Evolutionary conservation across 2,329 filamentous ascomycete species (phyloP).

Genomic region (Colletotrichum sp.): DNA sequence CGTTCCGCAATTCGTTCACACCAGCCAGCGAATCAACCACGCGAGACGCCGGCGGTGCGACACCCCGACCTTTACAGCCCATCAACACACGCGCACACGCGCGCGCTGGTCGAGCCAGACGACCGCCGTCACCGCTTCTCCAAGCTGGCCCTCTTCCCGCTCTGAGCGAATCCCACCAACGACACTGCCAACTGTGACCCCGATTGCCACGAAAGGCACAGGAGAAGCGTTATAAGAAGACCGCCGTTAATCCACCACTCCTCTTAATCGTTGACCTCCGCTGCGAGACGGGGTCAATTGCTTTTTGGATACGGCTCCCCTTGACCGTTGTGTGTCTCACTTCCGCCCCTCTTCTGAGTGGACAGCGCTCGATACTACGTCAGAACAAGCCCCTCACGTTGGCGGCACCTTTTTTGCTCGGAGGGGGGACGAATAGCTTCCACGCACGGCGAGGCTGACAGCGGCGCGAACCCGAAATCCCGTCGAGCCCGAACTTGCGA

Average conservation of each 20-base stretch:
- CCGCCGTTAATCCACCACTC: background rate
- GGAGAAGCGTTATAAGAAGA: background rate
- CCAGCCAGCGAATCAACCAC: conserved; percentile 1
- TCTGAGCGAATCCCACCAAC: background rate
- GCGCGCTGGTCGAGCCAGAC: background rate
- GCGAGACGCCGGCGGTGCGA: background rate
- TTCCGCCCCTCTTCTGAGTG: background rate
- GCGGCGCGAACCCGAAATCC: background rate
- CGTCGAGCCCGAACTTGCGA: background rate
- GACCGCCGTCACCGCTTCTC: conserved; percentile 1
- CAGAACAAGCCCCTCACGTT: conserved; percentile 14
- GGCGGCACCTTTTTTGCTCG: background rate
- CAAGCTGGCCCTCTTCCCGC: background rate
- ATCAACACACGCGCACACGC: background rate
- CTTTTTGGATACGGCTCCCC: background rate
- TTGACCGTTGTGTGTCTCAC: background rate
- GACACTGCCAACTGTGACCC: background rate
- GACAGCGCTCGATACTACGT: conserved; percentile 8
- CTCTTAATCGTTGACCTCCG: background rate
- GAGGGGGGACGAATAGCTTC: background rate
- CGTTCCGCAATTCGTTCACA: conserved; percentile 1
- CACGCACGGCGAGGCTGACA: background rate
- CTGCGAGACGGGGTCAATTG: background rate
- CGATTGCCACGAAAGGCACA: background rate
- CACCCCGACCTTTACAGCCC: background rate